Conservation (phyloP, 176 grass and related monocot genomes). For the Tillandsia leiboldiana region DNA sequence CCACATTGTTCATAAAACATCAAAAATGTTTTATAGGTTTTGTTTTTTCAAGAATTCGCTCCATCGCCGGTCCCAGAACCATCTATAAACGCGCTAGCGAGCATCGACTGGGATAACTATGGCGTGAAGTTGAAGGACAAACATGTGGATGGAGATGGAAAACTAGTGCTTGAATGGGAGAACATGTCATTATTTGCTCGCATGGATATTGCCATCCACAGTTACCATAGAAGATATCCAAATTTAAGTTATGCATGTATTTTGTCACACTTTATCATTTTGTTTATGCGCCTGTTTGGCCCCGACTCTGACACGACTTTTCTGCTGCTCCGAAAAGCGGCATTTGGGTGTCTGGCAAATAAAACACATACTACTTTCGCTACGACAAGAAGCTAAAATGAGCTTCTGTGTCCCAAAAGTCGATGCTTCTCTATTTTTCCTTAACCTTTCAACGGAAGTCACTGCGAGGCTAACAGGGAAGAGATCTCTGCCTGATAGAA, state of each 20-base stretch:
- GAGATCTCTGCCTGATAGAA: slow-evolving; percentile 31
- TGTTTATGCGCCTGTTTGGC: background rate
- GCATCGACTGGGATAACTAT: slow-evolving; percentile 50
- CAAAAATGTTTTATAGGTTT: slow-evolving; percentile 30
- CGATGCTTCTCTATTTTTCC: background rate
- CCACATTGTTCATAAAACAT: background rate
- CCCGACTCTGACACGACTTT: too few relatives aligned
- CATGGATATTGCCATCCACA: slow-evolving; percentile 57
- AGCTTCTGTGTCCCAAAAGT: too few relatives aligned
- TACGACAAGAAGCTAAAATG: too few relatives aligned
- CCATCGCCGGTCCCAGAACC: slow-evolving; percentile 38
- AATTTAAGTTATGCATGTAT: background rate
- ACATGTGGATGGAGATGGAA: slow-evolving; percentile 39
- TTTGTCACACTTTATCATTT: background rate
- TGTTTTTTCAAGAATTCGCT: slow-evolving; percentile 51
- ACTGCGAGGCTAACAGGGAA: slow-evolving; percentile 19
- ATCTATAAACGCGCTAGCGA: slow-evolving; percentile 40
- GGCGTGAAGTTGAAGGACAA: slow-evolving; percentile 52
- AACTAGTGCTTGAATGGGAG: slow-evolving; percentile 59
- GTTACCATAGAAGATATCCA: slow-evolving; percentile 50
- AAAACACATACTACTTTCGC: too few relatives aligned
- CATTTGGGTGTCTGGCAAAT: too few relatives aligned
- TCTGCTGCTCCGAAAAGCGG: too few relatives aligned
- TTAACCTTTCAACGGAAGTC: slow-evolving; percentile 19
- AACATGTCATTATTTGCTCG: slow-evolving; percentile 38